Percentiles rank a stretch among this genome's conserved stretches.
Conservation (phyloP, 2,329 filamentous ascomycete species). For the Clonostachys sp. region DNA sequence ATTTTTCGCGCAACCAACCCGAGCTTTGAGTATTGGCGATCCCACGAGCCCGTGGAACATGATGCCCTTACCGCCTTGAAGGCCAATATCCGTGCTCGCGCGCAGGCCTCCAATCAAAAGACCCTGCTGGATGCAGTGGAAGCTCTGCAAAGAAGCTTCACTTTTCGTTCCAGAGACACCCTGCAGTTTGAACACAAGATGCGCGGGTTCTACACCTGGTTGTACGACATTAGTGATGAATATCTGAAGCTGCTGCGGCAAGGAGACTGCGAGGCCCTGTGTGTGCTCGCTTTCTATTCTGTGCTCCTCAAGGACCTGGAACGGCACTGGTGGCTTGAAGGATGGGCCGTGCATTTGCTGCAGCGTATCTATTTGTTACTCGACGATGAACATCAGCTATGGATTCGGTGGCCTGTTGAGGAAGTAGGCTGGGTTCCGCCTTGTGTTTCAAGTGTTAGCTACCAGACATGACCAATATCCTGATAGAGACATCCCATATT, state of each 20-base stretch:
- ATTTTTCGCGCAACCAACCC: conserved; percentile 1
- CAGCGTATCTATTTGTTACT: conserved; percentile 3
- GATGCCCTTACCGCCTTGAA: background rate
- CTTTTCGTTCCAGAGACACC: background rate
- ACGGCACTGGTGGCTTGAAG: conserved; percentile 5
- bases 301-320: conserved; percentile 4
- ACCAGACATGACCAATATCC: too few relatives aligned
- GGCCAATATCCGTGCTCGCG: background rate
- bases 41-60: background rate
- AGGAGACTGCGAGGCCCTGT: conserved; percentile 3
- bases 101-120: background rate
- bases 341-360: conserved; percentile 5
- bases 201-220: conserved; percentile 4
- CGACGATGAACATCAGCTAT: conserved; percentile 4
- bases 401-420: conserved; percentile 6
- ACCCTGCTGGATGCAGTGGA: conserved; percentile 1
- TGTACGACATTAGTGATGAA: conserved; percentile 3
- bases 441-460: too few relatives aligned
- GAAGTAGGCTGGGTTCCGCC: conserved; percentile 3
- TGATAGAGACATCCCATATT: too few relatives aligned
- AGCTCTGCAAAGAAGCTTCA: conserved; percentile 2
- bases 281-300: conserved; percentile 5
- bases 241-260: conserved; percentile 2
- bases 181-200: background rate
- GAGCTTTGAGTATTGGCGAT: background rate